Base-by-base conservation (phyloP, 345 rosid species). In the Carallia pectinifolia region DNA sequence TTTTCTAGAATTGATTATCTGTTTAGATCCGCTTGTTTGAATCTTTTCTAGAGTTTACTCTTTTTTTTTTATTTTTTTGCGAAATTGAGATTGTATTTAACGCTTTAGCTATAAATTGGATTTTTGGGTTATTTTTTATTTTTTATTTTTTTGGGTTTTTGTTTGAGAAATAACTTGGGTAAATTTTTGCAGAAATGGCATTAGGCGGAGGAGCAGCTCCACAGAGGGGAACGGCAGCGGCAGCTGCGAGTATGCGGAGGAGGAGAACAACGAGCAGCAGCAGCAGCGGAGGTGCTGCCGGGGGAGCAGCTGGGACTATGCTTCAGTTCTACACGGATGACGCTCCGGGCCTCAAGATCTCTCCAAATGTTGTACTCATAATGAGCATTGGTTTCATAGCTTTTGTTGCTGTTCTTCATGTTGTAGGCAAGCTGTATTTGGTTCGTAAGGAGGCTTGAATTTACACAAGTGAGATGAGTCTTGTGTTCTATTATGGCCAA, bases 351-450 rank as follows among this genome's bases (percentile, higher is more conserved):
- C 89, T 90, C 47, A 91, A 91, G 84, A 89, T 91, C 71, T 88
- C 93, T 12, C 96, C 96, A 0, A 94, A 94, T 73, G 93, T 90
- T 12, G 96, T 94, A 15, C 93, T 87, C 69, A 81, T 88, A 3
- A 88, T 94, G 97, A 90, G 93, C 85, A 91, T 91, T 15, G 96
- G 98, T 53, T 91, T 94, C 88, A 91, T 94, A n/a, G 97, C 93
- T 18, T 93, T 93, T 64, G 97, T 93, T 38, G 86, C 93, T 36
- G 23, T 90, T 61, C 97, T 94, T 53, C 98, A 94, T 79, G 96
- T 89, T 48, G 82, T 82, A 75, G 97, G 96, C 6, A 91, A 88
- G 81, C 88, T 90, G 29, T 89, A 89, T 72, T 85, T 91, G 62
- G 96, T 85, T 16, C 72, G 77, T 18, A 55, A 72, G 17, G 72